phyloP scores from a whole-genome alignment of 2,329 filamentous ascomycete genomes.

The Paracamarosporium sp. region DNA sequence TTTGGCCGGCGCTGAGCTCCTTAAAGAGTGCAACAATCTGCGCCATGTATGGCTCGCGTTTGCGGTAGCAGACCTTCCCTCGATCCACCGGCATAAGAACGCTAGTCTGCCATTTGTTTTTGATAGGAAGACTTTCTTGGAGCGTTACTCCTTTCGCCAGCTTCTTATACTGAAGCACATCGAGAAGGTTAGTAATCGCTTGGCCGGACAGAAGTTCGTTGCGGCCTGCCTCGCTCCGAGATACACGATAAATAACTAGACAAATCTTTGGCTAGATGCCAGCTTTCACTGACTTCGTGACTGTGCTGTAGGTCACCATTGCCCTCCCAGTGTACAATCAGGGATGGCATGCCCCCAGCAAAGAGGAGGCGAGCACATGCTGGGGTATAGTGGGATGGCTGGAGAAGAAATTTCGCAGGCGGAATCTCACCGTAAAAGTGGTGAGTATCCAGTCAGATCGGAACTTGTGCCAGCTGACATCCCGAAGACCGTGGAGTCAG shows the following conservation, averaged over 20 bases:
- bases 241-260: not conserved
- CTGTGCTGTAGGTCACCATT: not conserved
- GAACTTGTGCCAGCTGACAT: not conserved
- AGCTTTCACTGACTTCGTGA: not conserved
- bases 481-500: too few relatives aligned
- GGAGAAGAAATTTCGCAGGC: not conserved
- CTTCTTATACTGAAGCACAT: conserved; percentile 7
- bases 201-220: not conserved
- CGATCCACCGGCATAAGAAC: not conserved
- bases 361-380: not conserved
- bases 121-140: conserved; percentile 6
- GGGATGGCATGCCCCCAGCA: not conserved
- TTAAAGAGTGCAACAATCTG: conserved; percentile 13
- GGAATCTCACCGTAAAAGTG: not conserved
- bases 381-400: conserved; percentile 2
- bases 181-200: not conserved
- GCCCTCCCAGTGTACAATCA: not conserved
- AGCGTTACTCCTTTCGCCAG: conserved; percentile 8
- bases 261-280: not conserved
- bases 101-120: not conserved
- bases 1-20: conserved; percentile 8
- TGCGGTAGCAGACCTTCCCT: not conserved
- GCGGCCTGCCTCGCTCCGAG: not conserved
- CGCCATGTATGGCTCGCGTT: conserved; percentile 8
- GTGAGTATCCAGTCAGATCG: not conserved